Evolutionary conservation across 2,329 filamentous ascomycete species (phyloP).

Genomic region (Cylindrodendrum hubeiense): DNA sequence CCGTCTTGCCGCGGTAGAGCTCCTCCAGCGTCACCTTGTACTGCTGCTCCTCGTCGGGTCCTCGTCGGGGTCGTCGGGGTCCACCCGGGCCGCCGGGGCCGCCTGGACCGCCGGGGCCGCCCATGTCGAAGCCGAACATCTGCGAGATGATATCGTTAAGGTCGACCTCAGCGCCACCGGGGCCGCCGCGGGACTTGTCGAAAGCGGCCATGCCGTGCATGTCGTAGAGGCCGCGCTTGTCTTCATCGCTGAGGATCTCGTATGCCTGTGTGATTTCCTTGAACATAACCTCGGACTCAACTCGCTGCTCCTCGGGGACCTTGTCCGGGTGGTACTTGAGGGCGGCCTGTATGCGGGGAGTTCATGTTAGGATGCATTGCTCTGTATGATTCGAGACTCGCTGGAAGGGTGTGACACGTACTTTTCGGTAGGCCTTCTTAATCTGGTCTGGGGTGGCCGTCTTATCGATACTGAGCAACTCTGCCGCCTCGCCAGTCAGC

Average conservation of each 20-base stretch:
- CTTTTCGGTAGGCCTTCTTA: conserved; percentile 97
- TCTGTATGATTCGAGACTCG: not conserved
- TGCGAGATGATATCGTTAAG: conserved; percentile 93
- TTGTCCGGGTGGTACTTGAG: conserved; percentile 95
- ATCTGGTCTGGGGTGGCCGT: conserved; percentile 82
- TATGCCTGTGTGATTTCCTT: conserved; percentile 95
- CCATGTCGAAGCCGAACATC: conserved; percentile 87
- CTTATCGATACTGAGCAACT: conserved; percentile 81
- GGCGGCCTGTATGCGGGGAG: conserved; percentile 71
- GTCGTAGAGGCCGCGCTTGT: conserved; percentile 93
- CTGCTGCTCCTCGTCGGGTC: conserved; percentile 87
- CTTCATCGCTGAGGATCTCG: conserved; percentile 96
- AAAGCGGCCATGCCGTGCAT: conserved; percentile 96
- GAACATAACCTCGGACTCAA: conserved; percentile 90
- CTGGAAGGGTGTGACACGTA: conserved; percentile 52
- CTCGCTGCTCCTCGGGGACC: conserved; percentile 86
- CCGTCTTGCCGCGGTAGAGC: conserved; percentile 98
- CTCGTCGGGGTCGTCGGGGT: conserved; percentile 74
- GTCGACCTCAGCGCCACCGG: conserved; percentile 79
- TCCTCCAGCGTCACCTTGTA: conserved; percentile 95
- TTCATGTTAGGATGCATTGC: conserved; percentile 23
- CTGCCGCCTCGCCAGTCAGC: conserved; percentile 58
- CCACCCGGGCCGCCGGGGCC: conserved; percentile 64
- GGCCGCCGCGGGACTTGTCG: conserved; percentile 78
- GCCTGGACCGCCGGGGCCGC: conserved; percentile 61